A percentile compares a stretch with the other conserved stretches of the same genome.
Evolutionary conservation across 495 filamentous ascomycete genomes (phyloP).

Genomic region (Hypoxylon trugodes): DNA sequence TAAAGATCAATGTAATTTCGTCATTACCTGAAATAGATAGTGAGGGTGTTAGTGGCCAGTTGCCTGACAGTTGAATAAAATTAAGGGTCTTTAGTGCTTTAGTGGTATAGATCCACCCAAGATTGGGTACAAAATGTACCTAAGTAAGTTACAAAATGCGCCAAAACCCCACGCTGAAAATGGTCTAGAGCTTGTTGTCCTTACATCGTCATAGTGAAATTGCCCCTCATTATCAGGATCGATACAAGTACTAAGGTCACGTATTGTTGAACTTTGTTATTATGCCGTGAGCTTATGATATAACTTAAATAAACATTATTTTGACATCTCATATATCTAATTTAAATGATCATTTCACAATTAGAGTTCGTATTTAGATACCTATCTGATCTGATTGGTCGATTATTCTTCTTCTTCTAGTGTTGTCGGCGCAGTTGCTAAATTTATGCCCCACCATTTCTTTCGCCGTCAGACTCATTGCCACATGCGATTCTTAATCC

Average conservation of each 20-base stretch:
- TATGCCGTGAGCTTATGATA: too few species aligned
- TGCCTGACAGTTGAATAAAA: constrained; percentile 11
- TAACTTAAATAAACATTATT: too few species aligned
- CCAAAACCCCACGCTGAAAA: too few species aligned
- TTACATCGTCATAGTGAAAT: neutral
- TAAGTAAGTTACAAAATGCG: too few species aligned
- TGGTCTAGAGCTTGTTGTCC: neutral
- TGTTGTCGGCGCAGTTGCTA: too few species aligned
- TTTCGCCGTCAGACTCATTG: constrained; percentile 36
- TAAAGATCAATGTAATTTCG: constrained; percentile 19
- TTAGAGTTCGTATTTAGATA: too few species aligned
- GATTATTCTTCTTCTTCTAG: too few species aligned
- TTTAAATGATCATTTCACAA: too few species aligned
- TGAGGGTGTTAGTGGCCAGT: constrained; percentile 1
- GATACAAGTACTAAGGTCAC: constrained; percentile 10
- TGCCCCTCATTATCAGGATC: constrained; percentile 29
- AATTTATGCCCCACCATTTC: constrained; percentile 21
- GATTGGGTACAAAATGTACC: too few species aligned
- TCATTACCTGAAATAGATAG: constrained; percentile 12
- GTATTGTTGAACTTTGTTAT: too few species aligned
- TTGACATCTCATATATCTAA: too few species aligned
- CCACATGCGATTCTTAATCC: constrained; percentile 13
- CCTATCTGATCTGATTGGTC: too few species aligned
- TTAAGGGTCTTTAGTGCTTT: neutral
- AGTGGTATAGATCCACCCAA: neutral